Percentiles rank a stretch among this genome's conserved stretches.
These are phyloP conservation scores for Nasturtium officinale DNA, from an alignment of 345 rosid species.

Conservation along the genomic window DNA sequence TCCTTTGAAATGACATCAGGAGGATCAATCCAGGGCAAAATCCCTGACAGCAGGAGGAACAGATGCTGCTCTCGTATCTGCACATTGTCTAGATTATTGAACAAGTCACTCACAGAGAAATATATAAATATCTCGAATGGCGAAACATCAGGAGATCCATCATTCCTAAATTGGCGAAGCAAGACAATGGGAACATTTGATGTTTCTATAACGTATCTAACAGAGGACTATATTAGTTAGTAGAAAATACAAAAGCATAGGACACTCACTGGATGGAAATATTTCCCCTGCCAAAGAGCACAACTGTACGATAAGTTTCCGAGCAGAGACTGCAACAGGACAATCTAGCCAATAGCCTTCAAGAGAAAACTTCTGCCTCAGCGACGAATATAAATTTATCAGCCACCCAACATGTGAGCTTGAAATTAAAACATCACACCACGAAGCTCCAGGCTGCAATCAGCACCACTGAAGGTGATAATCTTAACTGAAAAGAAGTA, in stretches of 20 bases:
- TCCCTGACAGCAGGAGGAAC: conserved; percentile 80
- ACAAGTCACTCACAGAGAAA: conserved; percentile 43
- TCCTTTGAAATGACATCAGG: conserved; percentile 75
- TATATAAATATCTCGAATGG: conserved; percentile 26
- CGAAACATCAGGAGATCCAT: conserved; percentile 11
- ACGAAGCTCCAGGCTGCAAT: conserved; percentile 91
- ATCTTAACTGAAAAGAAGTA: conserved; percentile 19
- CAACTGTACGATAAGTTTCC: conserved; percentile 89
- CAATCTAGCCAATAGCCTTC: conserved; percentile 87
- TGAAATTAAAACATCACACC: conserved; percentile 86
- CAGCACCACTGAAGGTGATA: conserved; percentile 40
- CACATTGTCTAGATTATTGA: conserved; percentile 63
- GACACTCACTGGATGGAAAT: conserved; percentile 72
- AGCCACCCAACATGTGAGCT: conserved; percentile 91
- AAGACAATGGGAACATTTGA: conserved; percentile 10
- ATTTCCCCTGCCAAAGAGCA: conserved; percentile 84
- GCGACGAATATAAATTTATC: conserved; percentile 66
- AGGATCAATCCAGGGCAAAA: conserved; percentile 89
- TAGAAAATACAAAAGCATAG: conserved; percentile 25
- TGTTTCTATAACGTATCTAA: conserved; percentile 20
- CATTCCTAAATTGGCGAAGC: conserved; percentile 11
- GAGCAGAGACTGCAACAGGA: conserved; percentile 91
- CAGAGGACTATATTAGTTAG: conserved; percentile 21
- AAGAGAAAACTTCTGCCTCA: conserved; percentile 74
- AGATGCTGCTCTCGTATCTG: conserved; percentile 82